These are phyloP conservation scores for Nakazawaea laoshanensis DNA, from an alignment of 805 yeast species.

Conservation along the genomic window DNA sequence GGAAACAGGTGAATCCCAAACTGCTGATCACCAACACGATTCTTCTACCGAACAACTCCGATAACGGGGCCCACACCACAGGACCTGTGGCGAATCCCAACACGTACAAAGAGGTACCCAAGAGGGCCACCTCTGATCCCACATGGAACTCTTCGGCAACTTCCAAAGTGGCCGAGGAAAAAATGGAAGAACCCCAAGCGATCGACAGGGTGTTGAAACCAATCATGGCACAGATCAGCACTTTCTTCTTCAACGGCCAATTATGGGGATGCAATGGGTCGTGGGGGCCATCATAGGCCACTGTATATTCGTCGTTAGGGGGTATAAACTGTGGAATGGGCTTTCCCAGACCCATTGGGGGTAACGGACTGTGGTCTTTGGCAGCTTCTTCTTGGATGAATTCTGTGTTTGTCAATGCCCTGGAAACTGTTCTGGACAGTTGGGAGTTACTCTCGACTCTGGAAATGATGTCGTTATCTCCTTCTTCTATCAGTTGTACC, in stretches of 20 bases:
- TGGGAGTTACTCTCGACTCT: slow-evolving; percentile 3
- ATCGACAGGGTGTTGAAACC: slow-evolving; percentile 42
- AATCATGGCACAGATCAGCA: slow-evolving; percentile 30
- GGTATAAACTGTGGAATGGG: slow-evolving; percentile 56
- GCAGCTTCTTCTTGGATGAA: slow-evolving; percentile 19
- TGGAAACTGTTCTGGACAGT: slow-evolving; percentile 19
- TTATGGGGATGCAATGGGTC: slow-evolving; percentile 81
- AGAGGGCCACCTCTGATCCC: slow-evolving; percentile 58
- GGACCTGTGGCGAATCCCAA: slow-evolving; percentile 94
- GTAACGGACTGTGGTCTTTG: slow-evolving; percentile 29
- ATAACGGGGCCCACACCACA: slow-evolving; percentile 78
- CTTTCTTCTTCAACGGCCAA: slow-evolving; percentile 50
- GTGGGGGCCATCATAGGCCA: slow-evolving; percentile 66
- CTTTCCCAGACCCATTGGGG: slow-evolving; percentile 62
- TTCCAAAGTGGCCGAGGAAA: slow-evolving; percentile 49
- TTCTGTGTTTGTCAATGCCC: slow-evolving; percentile 31
- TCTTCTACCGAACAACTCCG: slow-evolving; percentile 72
- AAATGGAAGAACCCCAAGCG: slow-evolving; percentile 80
- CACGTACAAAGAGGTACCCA: slow-evolving; percentile 78
- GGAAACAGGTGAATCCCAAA: slow-evolving; percentile 49
- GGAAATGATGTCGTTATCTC: too few relatives aligned
- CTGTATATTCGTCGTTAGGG: slow-evolving; percentile 47
- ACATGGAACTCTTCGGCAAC: slow-evolving; percentile 48
- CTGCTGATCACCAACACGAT: slow-evolving; percentile 48
- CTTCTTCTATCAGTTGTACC: too few relatives aligned